A percentile compares a stretch with the other conserved stretches of the same genome.
Evolutionary conservation across 306 rosid species (phyloP).

Genomic region (Gynostemma pentaphyllum): DNA sequence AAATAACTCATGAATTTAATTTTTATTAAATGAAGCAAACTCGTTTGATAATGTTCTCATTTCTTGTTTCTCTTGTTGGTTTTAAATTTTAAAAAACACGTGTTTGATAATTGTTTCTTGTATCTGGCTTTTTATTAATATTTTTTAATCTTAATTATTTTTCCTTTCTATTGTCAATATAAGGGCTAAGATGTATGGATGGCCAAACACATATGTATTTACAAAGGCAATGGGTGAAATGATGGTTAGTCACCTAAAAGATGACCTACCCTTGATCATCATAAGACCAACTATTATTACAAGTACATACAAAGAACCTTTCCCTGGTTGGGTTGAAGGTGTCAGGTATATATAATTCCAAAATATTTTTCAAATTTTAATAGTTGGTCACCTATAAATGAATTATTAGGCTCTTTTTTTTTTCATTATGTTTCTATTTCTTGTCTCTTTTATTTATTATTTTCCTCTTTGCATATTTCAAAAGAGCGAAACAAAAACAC

Average conservation of each 20-base stretch:
- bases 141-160: neutral
- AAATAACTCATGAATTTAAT: neutral
- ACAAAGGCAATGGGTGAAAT: constrained; percentile 84
- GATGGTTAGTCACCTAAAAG: constrained; percentile 36
- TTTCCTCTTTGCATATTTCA: neutral
- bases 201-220: constrained; percentile 77
- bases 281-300: constrained; percentile 60
- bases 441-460: neutral
- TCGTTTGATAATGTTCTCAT: too few relatives aligned
- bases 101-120: too few relatives aligned
- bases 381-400: neutral
- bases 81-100: too few relatives aligned
- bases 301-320: constrained; percentile 69
- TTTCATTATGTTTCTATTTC: too few relatives aligned
- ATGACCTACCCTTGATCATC: constrained; percentile 24
- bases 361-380: neutral
- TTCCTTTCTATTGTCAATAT: neutral
- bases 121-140: too few relatives aligned
- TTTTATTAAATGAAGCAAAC: neutral
- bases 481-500: too few relatives aligned
- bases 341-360: constrained; percentile 25
- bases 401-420: neutral
- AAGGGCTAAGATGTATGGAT: constrained; percentile 57
- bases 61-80: too few relatives aligned
- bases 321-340: constrained; percentile 81